Evolutionary conservation across 2,329 filamentous ascomycete species (phyloP).

Genomic region (Colletotrichum tofieldiae): DNA sequence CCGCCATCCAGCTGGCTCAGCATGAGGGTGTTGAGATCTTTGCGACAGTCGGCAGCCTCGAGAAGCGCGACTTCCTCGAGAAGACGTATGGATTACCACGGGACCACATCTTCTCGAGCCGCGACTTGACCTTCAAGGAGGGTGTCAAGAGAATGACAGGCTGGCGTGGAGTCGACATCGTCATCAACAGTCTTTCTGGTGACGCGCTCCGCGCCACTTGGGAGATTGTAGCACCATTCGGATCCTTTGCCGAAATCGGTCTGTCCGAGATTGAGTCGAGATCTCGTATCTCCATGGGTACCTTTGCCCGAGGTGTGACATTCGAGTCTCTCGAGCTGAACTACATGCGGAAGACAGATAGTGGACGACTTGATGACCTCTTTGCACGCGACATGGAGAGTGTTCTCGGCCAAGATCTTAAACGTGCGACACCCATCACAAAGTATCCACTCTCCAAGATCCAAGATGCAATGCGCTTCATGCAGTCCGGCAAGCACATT

Average conservation of each 20-base stretch:
- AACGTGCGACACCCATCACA: constrained; percentile 45
- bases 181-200: constrained; percentile 50
- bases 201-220: constrained; percentile 47
- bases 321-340: constrained; percentile 33
- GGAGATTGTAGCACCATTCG: constrained; percentile 50
- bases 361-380: constrained; percentile 28
- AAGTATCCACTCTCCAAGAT: constrained; percentile 49
- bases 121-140: constrained; percentile 46
- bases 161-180: constrained; percentile 49
- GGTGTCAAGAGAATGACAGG: constrained; percentile 48
- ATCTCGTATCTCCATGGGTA: constrained; percentile 12
- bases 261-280: neutral
- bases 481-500: constrained; percentile 61
- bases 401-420: neutral
- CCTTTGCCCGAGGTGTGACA: constrained; percentile 17
- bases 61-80: constrained; percentile 57
- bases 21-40: constrained; percentile 58
- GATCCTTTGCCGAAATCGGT: constrained; percentile 50
- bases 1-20: constrained; percentile 56
- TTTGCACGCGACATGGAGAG: neutral
- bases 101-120: constrained; percentile 51
- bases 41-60: constrained; percentile 54
- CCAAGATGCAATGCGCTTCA: constrained; percentile 58
- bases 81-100: constrained; percentile 55
- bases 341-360: constrained; percentile 21